phyloP scores from a whole-genome alignment of 2,329 filamentous ascomycete species.

The Camillea tinctor region DNA sequence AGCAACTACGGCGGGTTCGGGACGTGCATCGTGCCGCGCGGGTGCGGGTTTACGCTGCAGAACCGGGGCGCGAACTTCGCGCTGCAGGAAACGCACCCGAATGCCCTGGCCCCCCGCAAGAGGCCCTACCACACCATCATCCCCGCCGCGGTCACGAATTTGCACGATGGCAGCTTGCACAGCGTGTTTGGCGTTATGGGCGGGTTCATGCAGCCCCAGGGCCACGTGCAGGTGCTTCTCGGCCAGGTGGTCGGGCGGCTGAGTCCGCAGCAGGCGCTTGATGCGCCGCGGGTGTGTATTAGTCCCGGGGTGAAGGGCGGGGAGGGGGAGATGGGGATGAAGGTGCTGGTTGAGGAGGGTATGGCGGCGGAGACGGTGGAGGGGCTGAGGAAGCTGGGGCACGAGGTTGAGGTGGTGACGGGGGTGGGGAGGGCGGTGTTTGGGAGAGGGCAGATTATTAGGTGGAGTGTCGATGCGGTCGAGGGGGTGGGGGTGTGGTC shows the following conservation, averaged over 20 bases:
- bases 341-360: slow-evolving; percentile 79
- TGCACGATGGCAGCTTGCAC: slow-evolving; percentile 70
- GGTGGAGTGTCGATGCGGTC: slow-evolving; percentile 66
- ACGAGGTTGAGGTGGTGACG: slow-evolving; percentile 67
- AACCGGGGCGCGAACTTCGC: slow-evolving; percentile 89
- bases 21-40: slow-evolving; percentile 77
- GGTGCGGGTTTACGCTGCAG: slow-evolving; percentile 90
- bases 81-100: slow-evolving; percentile 70
- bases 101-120: slow-evolving; percentile 76
- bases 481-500: slow-evolving; percentile 77
- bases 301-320: slow-evolving; percentile 65
- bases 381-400: slow-evolving; percentile 68
- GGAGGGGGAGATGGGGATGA: slow-evolving; percentile 44
- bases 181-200: slow-evolving; percentile 96
- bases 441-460: slow-evolving; percentile 83
- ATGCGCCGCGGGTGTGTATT: slow-evolving; percentile 89
- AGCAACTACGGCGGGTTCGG: slow-evolving; percentile 91
- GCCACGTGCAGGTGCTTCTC: slow-evolving; percentile 87
- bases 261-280: slow-evolving; percentile 83
- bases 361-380: slow-evolving; percentile 67
- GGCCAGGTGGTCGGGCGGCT: slow-evolving; percentile 83
- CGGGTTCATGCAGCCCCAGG: slow-evolving; percentile 97
- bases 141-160: slow-evolving; percentile 82
- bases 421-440: slow-evolving; percentile 69
- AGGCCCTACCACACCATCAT: slow-evolving; percentile 98